Evolutionary conservation across 495 filamentous ascomycete genomes (phyloP).

Genomic region (Penicillium longicatenatum): DNA sequence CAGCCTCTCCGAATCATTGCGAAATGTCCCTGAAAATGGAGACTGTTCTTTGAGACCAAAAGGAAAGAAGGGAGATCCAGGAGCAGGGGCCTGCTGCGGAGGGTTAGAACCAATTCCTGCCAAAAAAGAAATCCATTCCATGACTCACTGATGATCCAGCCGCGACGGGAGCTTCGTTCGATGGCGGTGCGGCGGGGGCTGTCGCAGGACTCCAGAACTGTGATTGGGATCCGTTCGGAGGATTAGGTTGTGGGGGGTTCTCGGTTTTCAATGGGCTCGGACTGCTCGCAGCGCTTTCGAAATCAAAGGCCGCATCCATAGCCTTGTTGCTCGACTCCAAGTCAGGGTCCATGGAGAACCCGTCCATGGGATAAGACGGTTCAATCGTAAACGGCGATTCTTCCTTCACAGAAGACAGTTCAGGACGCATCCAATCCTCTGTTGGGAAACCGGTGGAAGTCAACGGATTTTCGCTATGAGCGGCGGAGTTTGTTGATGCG

Average conservation of each 20-base stretch:
- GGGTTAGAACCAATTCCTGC: constrained; percentile 8
- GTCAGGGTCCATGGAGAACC: constrained; percentile 40
- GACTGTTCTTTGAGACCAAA: constrained; percentile 51
- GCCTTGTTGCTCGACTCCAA: constrained; percentile 58
- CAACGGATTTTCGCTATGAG: constrained; percentile 43
- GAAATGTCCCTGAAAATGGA: constrained; percentile 42
- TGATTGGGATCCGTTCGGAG: constrained; percentile 26
- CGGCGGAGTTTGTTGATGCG: constrained; percentile 43
- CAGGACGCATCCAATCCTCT: constrained; percentile 47
- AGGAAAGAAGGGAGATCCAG: constrained; percentile 35
- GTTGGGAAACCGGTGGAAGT: constrained; percentile 36
- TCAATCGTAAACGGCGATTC: constrained; percentile 45
- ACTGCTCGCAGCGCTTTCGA: constrained; percentile 69
- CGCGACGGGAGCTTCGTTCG: constrained; percentile 10
- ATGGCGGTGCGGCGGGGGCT: constrained; percentile 12
- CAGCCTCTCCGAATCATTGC: constrained; percentile 46
- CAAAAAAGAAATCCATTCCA: not conserved
- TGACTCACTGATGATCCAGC: constrained; percentile 38
- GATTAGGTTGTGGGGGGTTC: constrained; percentile 24
- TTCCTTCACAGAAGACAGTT: constrained; percentile 41
- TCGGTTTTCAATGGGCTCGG: constrained; percentile 55
- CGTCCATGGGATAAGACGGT: constrained; percentile 37
- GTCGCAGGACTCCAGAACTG: constrained; percentile 33
- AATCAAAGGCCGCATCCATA: constrained; percentile 69
- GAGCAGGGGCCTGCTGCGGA: constrained; percentile 22